A percentile compares a stretch with the other conserved stretches of the same genome.
phyloP scores from a whole-genome alignment of 2,329 filamentous ascomycete species.

The Rosellinia necatrix region DNA sequence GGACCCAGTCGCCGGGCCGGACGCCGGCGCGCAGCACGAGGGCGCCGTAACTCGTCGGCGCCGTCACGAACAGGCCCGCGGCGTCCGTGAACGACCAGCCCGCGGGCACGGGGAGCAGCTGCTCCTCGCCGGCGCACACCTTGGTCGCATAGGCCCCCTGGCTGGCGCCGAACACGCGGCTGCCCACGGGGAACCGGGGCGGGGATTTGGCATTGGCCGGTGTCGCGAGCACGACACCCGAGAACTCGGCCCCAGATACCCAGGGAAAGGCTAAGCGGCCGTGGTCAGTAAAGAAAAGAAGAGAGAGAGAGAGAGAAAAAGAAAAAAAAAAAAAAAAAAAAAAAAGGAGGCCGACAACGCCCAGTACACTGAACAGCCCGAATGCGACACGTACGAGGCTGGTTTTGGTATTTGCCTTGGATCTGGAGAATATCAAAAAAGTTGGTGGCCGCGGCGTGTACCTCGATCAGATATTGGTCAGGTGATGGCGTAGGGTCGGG shows the following conservation, averaged over 20 bases:
- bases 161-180: conserved; percentile 82
- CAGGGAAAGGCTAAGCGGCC: conserved; percentile 72
- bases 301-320: neutral
- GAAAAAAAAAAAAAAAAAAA: neutral
- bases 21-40: conserved; percentile 78
- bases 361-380: too few species aligned
- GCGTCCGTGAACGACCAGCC: conserved; percentile 86
- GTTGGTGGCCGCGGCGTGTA: conserved; percentile 87
- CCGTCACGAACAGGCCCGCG: conserved; percentile 88
- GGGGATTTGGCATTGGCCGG: conserved; percentile 57
- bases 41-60: conserved; percentile 85
- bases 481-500: conserved; percentile 73
- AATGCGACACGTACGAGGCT: conserved; percentile 62
- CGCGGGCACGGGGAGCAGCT: conserved; percentile 73
- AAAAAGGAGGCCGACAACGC: too few species aligned
- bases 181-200: conserved; percentile 72
- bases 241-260: conserved; percentile 86
- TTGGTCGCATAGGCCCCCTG: conserved; percentile 88
- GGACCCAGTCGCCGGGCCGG: conserved; percentile 80
- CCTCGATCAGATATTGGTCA: conserved; percentile 82
- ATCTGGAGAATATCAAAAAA: conserved; percentile 98
- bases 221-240: conserved; percentile 72
- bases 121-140: conserved; percentile 67
- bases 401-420: conserved; percentile 92
- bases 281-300: neutral